A percentile compares a stretch with the other conserved stretches of the same genome.
Conservation (phyloP, 2,329 filamentous ascomycete species). For the Coleophoma cylindrospora region DNA sequence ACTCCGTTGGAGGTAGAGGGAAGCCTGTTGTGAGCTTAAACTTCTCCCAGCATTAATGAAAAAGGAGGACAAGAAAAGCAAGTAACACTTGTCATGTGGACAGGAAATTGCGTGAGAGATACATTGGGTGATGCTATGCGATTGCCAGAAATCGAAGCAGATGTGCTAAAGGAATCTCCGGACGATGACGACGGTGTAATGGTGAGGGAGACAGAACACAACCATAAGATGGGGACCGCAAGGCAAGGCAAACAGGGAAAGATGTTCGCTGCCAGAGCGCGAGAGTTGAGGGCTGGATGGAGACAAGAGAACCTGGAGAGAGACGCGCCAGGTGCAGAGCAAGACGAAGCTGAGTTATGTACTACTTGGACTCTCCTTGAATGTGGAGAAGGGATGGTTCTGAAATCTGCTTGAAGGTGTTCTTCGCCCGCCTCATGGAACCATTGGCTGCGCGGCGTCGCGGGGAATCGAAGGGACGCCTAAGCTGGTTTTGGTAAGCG, state of each 20-base stretch:
- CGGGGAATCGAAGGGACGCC: too few relatives aligned
- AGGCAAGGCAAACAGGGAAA: constrained; percentile 15
- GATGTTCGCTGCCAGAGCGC: constrained; percentile 7
- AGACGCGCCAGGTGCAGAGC: neutral
- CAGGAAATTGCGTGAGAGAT: constrained; percentile 15
- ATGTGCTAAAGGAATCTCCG: constrained; percentile 3
- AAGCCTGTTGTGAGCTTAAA: neutral
- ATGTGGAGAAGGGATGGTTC: constrained; percentile 2
- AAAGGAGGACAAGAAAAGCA: constrained; percentile 18
- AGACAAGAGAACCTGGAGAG: constrained; percentile 4
- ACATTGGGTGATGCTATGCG: constrained; percentile 7
- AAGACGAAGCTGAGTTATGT: constrained; percentile 7
- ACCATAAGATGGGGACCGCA: constrained; percentile 11
- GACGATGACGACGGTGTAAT: too few relatives aligned
- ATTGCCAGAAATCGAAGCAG: constrained; percentile 2
- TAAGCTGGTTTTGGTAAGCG: too few relatives aligned
- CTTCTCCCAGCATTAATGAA: constrained; percentile 11
- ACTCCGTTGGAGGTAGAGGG: too few relatives aligned
- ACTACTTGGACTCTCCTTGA: constrained; percentile 5
- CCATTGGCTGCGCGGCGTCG: too few relatives aligned
- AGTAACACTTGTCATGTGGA: constrained; percentile 16
- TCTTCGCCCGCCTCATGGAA: constrained; percentile 1
- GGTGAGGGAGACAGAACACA: constrained; percentile 11
- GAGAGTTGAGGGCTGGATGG: neutral
- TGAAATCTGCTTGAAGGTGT: neutral